These are phyloP conservation scores for Neurospora sp. DNA, from an alignment of 495 filamentous ascomycete species.

Conservation along the genomic window DNA sequence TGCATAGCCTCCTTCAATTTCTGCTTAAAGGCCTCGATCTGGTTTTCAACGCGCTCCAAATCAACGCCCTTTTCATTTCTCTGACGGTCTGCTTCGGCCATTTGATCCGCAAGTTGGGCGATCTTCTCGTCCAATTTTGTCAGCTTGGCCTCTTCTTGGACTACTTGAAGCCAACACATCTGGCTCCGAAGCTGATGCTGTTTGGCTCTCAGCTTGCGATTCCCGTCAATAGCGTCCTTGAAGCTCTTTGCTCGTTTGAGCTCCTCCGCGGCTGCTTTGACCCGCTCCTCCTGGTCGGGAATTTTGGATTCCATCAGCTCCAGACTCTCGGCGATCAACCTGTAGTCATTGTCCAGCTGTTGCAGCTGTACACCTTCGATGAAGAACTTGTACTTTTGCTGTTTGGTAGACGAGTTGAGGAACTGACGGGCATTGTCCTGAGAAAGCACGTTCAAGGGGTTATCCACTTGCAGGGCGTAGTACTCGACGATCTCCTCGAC, in stretches of 20 bases:
- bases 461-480: constrained; percentile 89
- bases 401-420: constrained; percentile 68
- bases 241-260: constrained; percentile 32
- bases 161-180: constrained; percentile 65
- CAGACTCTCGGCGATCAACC: constrained; percentile 49
- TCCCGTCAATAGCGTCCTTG: constrained; percentile 48
- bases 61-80: constrained; percentile 18
- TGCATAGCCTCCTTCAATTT: constrained; percentile 16
- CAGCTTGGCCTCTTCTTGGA: constrained; percentile 27
- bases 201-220: constrained; percentile 44
- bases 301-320: constrained; percentile 39
- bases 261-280: constrained; percentile 41
- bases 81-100: constrained; percentile 14
- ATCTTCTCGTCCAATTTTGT: constrained; percentile 20
- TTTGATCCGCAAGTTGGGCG: constrained; percentile 20
- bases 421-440: constrained; percentile 95
- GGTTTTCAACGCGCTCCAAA: constrained; percentile 20
- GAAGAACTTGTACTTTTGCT: constrained; percentile 93
- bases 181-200: constrained; percentile 44
- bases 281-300: constrained; percentile 47
- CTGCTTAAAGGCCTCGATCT: constrained; percentile 14
- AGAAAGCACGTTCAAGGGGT: constrained; percentile 94
- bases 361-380: constrained; percentile 91
- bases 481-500: constrained; percentile 91
- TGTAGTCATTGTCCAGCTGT: constrained; percentile 84